Conservation (phyloP, 768 basidiomycete species). For the Brasilioporus rufonigricans region DNA sequence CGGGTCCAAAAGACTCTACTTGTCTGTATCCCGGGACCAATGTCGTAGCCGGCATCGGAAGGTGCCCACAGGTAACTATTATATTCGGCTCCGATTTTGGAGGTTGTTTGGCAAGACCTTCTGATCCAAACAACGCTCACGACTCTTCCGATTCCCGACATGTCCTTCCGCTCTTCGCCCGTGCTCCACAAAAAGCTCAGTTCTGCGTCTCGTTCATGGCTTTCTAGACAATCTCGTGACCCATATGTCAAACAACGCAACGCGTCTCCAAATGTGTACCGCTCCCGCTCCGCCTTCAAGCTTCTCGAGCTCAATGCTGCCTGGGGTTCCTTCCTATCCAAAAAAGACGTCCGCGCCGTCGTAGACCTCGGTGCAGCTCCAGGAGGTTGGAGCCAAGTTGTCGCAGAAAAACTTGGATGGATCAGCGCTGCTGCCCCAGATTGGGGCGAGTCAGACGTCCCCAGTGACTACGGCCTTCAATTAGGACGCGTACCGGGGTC, state of each 20-base stretch:
- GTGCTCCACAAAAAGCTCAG: slow-evolving; percentile 29
- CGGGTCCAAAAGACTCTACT: slow-evolving; percentile 64
- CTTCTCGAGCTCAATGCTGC: slow-evolving; percentile 72
- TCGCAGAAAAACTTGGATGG: slow-evolving; percentile 61
- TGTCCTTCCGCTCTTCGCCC: slow-evolving; percentile 38
- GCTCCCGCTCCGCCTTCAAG: slow-evolving; percentile 91
- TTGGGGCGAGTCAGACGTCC: too few species aligned
- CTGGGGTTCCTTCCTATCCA: slow-evolving; percentile 50
- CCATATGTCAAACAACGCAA: slow-evolving; percentile 65
- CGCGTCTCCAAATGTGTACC: slow-evolving; percentile 48
- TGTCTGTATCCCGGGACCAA: slow-evolving; percentile 63
- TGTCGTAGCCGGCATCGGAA: slow-evolving; percentile 17
- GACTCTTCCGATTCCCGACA: slow-evolving; percentile 4
- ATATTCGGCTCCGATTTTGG: background rate
- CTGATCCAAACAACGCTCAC: slow-evolving; percentile 27
- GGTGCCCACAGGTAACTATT: too few species aligned
- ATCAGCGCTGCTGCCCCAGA: slow-evolving; percentile 9
- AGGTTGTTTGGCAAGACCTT: slow-evolving; percentile 23
- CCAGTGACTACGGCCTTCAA: background rate
- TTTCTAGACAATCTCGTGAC: slow-evolving; percentile 66
- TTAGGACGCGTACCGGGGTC: background rate
- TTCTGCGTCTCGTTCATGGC: slow-evolving; percentile 57
- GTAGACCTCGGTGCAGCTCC: slow-evolving; percentile 92
- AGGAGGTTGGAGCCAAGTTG: slow-evolving; percentile 93
- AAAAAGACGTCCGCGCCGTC: slow-evolving; percentile 55